Evolutionary conservation across 176 grass and related monocot genomes (phyloP), one percentile per base, ranked within the genome.

Genomic region (Tillandsia fasciculata): DNA sequence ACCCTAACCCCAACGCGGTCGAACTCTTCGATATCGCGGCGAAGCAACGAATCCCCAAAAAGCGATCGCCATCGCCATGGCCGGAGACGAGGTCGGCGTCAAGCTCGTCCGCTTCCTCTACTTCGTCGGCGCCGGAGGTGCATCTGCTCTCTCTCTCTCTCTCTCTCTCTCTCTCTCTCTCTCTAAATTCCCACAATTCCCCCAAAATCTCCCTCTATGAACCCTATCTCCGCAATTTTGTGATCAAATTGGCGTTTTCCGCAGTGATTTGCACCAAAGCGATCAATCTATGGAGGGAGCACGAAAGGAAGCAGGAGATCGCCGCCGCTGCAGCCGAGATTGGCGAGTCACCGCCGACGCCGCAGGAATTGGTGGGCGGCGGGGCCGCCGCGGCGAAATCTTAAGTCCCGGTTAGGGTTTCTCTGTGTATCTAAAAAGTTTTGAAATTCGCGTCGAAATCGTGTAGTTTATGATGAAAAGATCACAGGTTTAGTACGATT

Each of bases 241-340:
- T 7, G 33, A 42, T 42, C 33, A 42, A 42, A 42, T 15, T 20
- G 11, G 33, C 48, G 61, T 71, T 22, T 57, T 74, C 53, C 64
- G 20, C 78, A 93, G 94, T 93, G 52, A 82, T 99, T 67, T 99
- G 82, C 75, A 99, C 90, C 53, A 93, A 90, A 78, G 94, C 82
- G 66, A 99, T 99, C 80, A 99, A 90, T 74, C 81, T 78, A 58
- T 99, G 88, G 33, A 75, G 80, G 9, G 87, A 88, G 2, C 82
- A 93, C 82, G 87, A 93, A 66, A 82, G 80, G 74, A 83, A 86
- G 72, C 81, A 86, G 78, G 90, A 85, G 73, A 74, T 67, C 22
- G 70, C 77, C 1, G 64, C 76, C 1, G 81, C 78, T n/a, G 53
- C 79, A 3, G 48, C 64, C 20, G 63, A 68, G 1, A 68, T 70